Conservation (phyloP, 805 yeast genomes). For the Kodamaea jinghongensis region DNA sequence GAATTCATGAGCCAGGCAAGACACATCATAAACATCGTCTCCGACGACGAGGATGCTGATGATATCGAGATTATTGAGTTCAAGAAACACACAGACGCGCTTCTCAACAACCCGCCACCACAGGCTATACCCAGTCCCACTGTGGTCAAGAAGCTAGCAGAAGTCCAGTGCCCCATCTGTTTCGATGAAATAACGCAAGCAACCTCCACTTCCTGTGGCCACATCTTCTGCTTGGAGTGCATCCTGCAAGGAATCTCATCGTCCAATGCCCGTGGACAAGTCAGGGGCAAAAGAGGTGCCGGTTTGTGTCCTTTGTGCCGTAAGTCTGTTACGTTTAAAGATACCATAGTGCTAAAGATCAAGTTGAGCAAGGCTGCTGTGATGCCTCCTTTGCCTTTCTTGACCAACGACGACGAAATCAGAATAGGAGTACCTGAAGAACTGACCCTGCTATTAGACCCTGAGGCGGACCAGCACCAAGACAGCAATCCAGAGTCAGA, state of each 20-base stretch:
- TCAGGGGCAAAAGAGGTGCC: constrained; percentile 33
- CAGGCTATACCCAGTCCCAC: constrained; percentile 17
- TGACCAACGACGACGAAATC: neutral
- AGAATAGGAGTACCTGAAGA: constrained; percentile 1
- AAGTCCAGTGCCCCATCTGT: constrained; percentile 44
- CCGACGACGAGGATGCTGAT: constrained; percentile 26
- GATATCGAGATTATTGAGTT: constrained; percentile 40
- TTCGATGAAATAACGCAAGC: constrained; percentile 40
- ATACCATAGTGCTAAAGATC: constrained; percentile 23
- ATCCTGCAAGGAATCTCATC: constrained; percentile 39
- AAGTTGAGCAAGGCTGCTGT: constrained; percentile 12
- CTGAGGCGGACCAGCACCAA: no score
- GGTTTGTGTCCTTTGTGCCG: constrained; percentile 46
- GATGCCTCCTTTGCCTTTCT: constrained; percentile 1
- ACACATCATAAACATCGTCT: constrained; percentile 6
- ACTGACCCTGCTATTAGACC: no score
- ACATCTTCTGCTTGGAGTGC: constrained; percentile 42
- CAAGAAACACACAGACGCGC: constrained; percentile 31
- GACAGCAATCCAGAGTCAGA: neutral
- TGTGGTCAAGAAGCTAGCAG: constrained; percentile 30
- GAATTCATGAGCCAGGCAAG: neutral
- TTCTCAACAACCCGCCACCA: constrained; percentile 26
- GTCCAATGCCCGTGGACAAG: constrained; percentile 43
- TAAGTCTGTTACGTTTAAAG: constrained; percentile 37
- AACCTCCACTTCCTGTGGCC: constrained; percentile 44